Conservation (phyloP, 2,329 filamentous ascomycete genomes). For the Ascochyta viciae-villosae region DNA sequence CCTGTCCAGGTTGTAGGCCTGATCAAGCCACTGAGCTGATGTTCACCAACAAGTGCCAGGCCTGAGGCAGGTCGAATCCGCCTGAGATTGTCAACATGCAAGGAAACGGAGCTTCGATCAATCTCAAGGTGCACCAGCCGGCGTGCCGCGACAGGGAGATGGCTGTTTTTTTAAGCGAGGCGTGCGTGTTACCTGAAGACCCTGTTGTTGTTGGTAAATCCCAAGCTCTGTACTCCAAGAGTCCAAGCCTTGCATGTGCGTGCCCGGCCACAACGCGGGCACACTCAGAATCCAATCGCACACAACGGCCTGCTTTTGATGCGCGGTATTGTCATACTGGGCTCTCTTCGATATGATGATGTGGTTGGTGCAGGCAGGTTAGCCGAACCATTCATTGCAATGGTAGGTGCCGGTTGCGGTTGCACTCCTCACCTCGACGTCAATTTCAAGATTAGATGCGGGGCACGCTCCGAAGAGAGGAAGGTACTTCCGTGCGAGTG, state of each 20-base stretch:
- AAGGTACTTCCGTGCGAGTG: neutral
- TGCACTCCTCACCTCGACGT: neutral
- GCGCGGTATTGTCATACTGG: neutral
- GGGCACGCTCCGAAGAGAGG: neutral
- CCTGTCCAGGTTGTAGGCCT: neutral
- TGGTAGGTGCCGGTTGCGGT: neutral
- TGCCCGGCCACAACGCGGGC: slow-evolving; percentile 1
- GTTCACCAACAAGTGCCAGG: neutral
- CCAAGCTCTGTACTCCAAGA: neutral
- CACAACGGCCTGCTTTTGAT: slow-evolving; percentile 1
- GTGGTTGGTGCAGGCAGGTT: neutral
- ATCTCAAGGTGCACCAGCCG: slow-evolving; percentile 5
- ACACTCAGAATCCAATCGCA: neutral
- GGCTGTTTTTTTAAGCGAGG: slow-evolving; percentile 10
- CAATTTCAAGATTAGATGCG: neutral
- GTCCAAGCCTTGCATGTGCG: slow-evolving; percentile 16
- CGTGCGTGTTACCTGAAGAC: slow-evolving; percentile 10
- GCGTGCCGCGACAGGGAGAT: slow-evolving; percentile 16
- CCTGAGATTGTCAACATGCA: neutral
- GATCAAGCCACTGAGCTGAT: neutral
- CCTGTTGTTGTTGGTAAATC: slow-evolving; percentile 7
- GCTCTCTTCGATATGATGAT: neutral
- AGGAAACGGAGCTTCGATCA: neutral
- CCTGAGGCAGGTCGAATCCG: slow-evolving; percentile 1
- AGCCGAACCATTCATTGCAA: neutral